Percentiles rank a stretch among this genome's conserved stretches.
Evolutionary conservation across 1,284 basidiomycete genomes (phyloP).

Genomic region (Ceratobasidium sp.): DNA sequence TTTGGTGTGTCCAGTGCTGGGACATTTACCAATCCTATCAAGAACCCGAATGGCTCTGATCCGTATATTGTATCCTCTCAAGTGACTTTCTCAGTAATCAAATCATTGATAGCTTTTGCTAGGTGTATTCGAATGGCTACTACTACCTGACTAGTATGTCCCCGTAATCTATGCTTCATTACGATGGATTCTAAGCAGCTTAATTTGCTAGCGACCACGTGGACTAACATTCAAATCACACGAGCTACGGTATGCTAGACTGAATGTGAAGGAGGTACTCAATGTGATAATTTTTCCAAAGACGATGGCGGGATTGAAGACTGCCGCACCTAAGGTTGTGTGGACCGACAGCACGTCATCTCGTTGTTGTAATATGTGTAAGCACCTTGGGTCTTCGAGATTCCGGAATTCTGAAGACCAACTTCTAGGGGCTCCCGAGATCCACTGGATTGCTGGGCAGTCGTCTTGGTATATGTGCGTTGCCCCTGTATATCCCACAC

Average conservation of each 20-base stretch:
- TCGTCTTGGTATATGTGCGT: slow-evolving; percentile 35
- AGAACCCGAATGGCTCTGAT: slow-evolving; percentile 49
- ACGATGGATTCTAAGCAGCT: slow-evolving; percentile 7
- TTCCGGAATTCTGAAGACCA: background rate
- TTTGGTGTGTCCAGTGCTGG: too few relatives aligned
- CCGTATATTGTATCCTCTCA: slow-evolving; percentile 52
- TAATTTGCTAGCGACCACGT: slow-evolving; percentile 50
- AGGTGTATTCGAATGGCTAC: background rate
- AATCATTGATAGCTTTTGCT: background rate
- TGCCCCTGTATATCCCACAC: too few relatives aligned
- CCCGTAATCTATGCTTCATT: background rate
- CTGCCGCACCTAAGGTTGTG: slow-evolving; percentile 51
- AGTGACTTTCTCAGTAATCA: background rate
- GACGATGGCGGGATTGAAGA: slow-evolving; percentile 51
- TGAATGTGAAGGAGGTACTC: too few relatives aligned
- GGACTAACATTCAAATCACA: slow-evolving; percentile 54
- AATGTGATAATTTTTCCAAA: background rate
- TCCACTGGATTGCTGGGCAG: slow-evolving; percentile 37
- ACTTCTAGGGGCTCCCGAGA: slow-evolving; percentile 37
- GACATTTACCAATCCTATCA: too few relatives aligned
- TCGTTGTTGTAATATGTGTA: background rate
- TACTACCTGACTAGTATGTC: background rate
- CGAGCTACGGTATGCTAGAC: slow-evolving; percentile 49
- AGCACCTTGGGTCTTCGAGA: background rate
- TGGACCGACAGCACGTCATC: slow-evolving; percentile 48